Base-by-base conservation (phyloP, 2,329 filamentous ascomycete genomes). In the Domatiomyces catenatus region DNA sequence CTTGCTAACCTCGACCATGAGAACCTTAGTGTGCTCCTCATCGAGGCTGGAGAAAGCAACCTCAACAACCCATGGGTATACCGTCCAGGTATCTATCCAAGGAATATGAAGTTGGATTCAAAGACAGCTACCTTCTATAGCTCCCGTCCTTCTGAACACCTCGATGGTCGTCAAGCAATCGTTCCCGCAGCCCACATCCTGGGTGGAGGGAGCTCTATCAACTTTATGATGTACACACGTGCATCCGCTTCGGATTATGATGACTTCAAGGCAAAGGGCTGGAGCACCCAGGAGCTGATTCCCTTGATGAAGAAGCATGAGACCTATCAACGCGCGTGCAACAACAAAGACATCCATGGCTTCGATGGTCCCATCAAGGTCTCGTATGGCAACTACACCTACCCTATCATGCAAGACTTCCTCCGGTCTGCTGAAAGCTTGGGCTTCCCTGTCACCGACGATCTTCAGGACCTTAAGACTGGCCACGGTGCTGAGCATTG, bases 91-190 rank as follows among this genome's bases (percentile, higher is more conserved):
- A 83, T 87, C 64, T 87, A 83, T 66, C 84, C 83, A n/a, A 71
- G 73, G 45, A 87, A 87, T 69, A 86, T 85, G 82, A 80, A 86
- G 67, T 48, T 58, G 42, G 83, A 86, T 73, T 86, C 82, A 59
- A 87, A 86, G 73, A 86, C 83, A 28, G 84, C 85, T 32, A 83
- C 83, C 0, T 89, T 89, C 67, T 90, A 89, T 63, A 79, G 88
- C 65, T 87, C 83, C 46, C 75, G 80, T 42, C 82, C 83, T 15
- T 86, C 82, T 0, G 77, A 84, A 65, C 83, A 77, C 72, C 77
- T 89, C 22, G 76, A 75, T 57, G 83, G 83, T 15, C 75, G 83
- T 45, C 77, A 79, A 61, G 83, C 83, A 19, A 75, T 86, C 45
- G 83, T 88, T n/a, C 84, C 83, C 1, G 81, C 77, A 58, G 83